A percentile compares a stretch with the other conserved stretches of the same genome.
These are phyloP conservation scores for Nicotiana rustica DNA, from an alignment of 305 asterid species.

Conservation along the genomic window DNA sequence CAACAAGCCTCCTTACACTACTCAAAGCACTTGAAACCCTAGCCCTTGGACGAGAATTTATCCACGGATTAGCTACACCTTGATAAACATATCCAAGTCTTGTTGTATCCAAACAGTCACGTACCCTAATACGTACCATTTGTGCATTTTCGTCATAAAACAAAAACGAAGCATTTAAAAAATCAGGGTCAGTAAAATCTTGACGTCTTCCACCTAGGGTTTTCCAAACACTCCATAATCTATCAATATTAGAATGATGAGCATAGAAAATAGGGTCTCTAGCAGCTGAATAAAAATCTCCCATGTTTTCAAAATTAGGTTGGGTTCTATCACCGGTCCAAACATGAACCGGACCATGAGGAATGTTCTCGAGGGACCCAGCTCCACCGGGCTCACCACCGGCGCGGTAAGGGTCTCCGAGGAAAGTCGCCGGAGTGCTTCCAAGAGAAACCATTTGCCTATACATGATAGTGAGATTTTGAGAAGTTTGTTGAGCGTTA, in stretches of 20 bases:
- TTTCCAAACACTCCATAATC: constrained; percentile 47
- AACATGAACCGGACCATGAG: constrained; percentile 53
- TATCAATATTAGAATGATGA: constrained; percentile 45
- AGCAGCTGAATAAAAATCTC: constrained; percentile 42
- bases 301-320: constrained; percentile 50
- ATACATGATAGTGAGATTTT: constrained; percentile 50
- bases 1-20: background rate
- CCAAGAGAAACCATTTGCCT: constrained; percentile 49
- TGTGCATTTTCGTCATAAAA: constrained; percentile 36
- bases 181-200: constrained; percentile 36
- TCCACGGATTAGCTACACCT: constrained; percentile 31
- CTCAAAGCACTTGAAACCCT: constrained; percentile 25
- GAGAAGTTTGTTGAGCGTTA: constrained; percentile 39
- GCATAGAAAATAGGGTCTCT: constrained; percentile 43
- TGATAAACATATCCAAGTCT: constrained; percentile 32
- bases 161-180: constrained; percentile 37
- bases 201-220: constrained; percentile 26
- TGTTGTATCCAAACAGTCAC: constrained; percentile 33
- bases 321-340: constrained; percentile 53
- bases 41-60: constrained; percentile 34
- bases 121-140: constrained; percentile 35
- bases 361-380: constrained; percentile 50
- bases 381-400: constrained; percentile 43
- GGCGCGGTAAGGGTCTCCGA: constrained; percentile 52
- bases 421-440: constrained; percentile 41